These are phyloP conservation scores for Trichoderma asperellum DNA, from an alignment of 2,329 filamentous ascomycete genomes.

Conservation along the genomic window DNA sequence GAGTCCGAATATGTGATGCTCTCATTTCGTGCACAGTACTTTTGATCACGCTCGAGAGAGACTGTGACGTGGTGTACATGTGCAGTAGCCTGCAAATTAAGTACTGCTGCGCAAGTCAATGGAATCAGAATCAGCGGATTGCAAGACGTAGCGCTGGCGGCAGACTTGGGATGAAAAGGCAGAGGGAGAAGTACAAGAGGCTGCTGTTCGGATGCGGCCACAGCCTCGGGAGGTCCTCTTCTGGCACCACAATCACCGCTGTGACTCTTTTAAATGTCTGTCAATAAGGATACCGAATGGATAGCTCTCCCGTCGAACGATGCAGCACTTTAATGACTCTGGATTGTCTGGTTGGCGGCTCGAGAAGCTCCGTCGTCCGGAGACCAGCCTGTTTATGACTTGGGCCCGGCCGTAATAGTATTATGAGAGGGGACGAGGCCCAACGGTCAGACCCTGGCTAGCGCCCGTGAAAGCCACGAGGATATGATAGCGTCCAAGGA, in stretches of 20 bases:
- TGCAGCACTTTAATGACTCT: background rate
- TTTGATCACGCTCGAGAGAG: conserved; percentile 22
- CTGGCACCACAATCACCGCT: background rate
- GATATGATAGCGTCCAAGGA: background rate
- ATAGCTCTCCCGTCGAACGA: background rate
- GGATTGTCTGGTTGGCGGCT: conserved; percentile 10
- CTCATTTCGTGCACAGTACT: conserved; percentile 22
- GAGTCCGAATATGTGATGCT: background rate
- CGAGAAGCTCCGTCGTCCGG: conserved; percentile 20
- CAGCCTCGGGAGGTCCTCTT: background rate
- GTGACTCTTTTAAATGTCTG: background rate
- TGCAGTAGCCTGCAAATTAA: background rate
- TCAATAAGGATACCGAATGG: background rate
- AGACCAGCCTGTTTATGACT: conserved; percentile 22
- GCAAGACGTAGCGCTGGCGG: background rate
- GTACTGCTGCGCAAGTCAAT: background rate
- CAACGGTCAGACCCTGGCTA: conserved; percentile 15
- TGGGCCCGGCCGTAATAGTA: conserved; percentile 14
- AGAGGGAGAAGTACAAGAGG: background rate
- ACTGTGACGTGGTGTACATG: conserved; percentile 25
- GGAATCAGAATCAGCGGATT: background rate
- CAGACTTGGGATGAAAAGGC: background rate
- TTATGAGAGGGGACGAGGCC: conserved; percentile 8
- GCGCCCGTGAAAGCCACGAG: conserved; percentile 13
- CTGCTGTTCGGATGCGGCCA: background rate